Conservation (phyloP, 2,329 filamentous ascomycete genomes). For the Monilinia fructigena region DNA sequence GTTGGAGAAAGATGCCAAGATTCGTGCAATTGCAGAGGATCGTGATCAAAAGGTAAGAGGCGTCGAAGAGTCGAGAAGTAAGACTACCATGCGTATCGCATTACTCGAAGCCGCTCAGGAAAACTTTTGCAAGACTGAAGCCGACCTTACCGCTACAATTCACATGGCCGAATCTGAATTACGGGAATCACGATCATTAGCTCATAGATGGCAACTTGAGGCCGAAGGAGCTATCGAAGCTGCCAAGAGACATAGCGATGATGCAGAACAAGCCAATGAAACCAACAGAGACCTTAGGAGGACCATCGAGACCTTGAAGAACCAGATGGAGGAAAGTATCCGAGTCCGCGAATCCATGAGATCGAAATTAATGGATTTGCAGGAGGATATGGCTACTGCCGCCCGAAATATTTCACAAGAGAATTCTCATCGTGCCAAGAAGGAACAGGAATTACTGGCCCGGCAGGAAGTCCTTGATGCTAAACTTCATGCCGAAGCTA, state of each 20-base stretch:
- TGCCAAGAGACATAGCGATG: slow-evolving; percentile 61
- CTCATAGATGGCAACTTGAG: slow-evolving; percentile 60
- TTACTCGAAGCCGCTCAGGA: slow-evolving; percentile 66
- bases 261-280: slow-evolving; percentile 54
- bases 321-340: slow-evolving; percentile 82
- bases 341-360: slow-evolving; percentile 81
- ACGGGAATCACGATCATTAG: slow-evolving; percentile 55
- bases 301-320: slow-evolving; percentile 69
- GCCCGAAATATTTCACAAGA: slow-evolving; percentile 80
- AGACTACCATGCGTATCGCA: slow-evolving; percentile 60
- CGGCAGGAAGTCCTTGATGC: slow-evolving; percentile 78
- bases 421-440: slow-evolving; percentile 73
- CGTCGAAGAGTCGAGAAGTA: slow-evolving; percentile 55
- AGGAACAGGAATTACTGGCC: slow-evolving; percentile 75
- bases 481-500: slow-evolving; percentile 71
- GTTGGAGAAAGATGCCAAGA: slow-evolving; percentile 66
- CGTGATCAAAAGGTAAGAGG: slow-evolving; percentile 64
- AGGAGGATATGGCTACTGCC: slow-evolving; percentile 80
- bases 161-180: slow-evolving; percentile 55
- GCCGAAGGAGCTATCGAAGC: slow-evolving; percentile 62
- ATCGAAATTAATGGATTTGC: slow-evolving; percentile 77
- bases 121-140: slow-evolving; percentile 53
- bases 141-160: slow-evolving; percentile 56
- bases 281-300: slow-evolving; percentile 73
- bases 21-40: slow-evolving; percentile 67